Evolutionary conservation across 805 yeast species (phyloP).

Genomic region (Schwanniomyces occidentalis): DNA sequence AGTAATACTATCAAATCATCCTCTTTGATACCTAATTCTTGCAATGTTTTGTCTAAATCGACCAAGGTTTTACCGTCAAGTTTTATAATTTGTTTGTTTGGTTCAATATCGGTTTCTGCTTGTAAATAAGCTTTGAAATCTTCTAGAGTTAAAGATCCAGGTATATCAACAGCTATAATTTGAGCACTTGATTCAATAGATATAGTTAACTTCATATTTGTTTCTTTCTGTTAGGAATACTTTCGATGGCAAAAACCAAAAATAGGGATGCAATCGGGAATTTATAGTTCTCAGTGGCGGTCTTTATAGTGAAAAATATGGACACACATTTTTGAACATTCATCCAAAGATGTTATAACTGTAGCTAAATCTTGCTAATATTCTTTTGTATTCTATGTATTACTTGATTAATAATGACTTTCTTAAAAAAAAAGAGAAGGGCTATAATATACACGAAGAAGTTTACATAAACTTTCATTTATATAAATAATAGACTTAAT

Average conservation of each 20-base stretch:
- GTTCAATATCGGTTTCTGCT: constrained; percentile 60
- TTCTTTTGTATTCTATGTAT: no score
- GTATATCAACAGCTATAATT: constrained; percentile 56
- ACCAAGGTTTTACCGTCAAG: constrained; percentile 46
- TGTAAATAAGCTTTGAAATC: constrained; percentile 76
- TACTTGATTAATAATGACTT: no score
- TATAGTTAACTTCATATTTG: constrained; percentile 25
- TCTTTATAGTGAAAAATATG: no score
- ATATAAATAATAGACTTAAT: no score
- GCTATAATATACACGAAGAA: no score
- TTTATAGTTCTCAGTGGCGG: no score
- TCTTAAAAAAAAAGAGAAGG: no score
- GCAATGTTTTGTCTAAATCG: constrained; percentile 35
- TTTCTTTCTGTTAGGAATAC: neutral
- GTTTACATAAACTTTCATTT: no score
- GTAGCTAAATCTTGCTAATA: no score
- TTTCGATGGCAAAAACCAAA: constrained; percentile 1
- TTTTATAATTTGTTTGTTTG: constrained; percentile 47
- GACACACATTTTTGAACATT: no score
- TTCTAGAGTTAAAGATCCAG: constrained; percentile 58
- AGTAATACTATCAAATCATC: constrained; percentile 57
- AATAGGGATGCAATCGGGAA: no score
- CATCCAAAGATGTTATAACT: no score
- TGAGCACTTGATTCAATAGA: constrained; percentile 24
- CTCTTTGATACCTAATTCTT: constrained; percentile 49